These are phyloP conservation scores for Aspergillus novofumigatus DNA, from an alignment of 2,329 filamentous ascomycete species.

Conservation along the genomic window DNA sequence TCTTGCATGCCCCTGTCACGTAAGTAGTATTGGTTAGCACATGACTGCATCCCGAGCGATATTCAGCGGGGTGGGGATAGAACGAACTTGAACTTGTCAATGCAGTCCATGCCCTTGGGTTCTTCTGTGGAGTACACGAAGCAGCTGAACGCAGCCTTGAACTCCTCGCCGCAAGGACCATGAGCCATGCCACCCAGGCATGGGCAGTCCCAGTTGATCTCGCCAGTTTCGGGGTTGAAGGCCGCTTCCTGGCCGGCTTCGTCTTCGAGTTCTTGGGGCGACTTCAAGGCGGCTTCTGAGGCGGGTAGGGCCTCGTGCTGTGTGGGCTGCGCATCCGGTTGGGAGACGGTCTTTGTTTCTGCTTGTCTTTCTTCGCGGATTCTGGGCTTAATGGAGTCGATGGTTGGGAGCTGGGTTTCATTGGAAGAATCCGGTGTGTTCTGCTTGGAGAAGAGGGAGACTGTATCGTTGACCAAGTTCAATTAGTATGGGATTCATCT, in stretches of 20 bases:
- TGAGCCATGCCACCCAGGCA: slow-evolving; percentile 96
- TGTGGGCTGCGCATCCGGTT: slow-evolving; percentile 7
- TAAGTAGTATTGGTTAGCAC: slow-evolving; percentile 29
- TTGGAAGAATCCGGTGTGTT: slow-evolving; percentile 29
- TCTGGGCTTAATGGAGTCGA: slow-evolving; percentile 64
- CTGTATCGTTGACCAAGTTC: slow-evolving; percentile 17
- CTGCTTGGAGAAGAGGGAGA: slow-evolving; percentile 27
- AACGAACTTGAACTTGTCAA: slow-evolving; percentile 91
- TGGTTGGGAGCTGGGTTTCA: slow-evolving; percentile 55
- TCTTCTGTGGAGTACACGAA: slow-evolving; percentile 95
- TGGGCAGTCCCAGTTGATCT: slow-evolving; percentile 99
- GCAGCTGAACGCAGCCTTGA: slow-evolving; percentile 94
- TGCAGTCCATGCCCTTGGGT: slow-evolving; percentile 96
- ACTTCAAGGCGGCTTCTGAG: slow-evolving; percentile 25
- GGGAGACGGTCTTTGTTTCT: slow-evolving; percentile 5
- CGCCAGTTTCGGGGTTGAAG: slow-evolving; percentile 96
- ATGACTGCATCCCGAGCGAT: background rate
- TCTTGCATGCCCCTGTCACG: slow-evolving; percentile 81
- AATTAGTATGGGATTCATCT: background rate
- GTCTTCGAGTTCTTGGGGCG: slow-evolving; percentile 62
- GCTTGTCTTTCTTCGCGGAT: slow-evolving; percentile 28
- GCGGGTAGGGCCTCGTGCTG: slow-evolving; percentile 10
- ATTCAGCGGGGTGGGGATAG: background rate
- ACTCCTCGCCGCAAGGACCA: slow-evolving; percentile 92
- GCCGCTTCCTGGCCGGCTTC: slow-evolving; percentile 85